These are phyloP conservation scores for Blastocystis sp. DNA, from an alignment of 352 stramenopile genomes.

Conservation along the genomic window DNA sequence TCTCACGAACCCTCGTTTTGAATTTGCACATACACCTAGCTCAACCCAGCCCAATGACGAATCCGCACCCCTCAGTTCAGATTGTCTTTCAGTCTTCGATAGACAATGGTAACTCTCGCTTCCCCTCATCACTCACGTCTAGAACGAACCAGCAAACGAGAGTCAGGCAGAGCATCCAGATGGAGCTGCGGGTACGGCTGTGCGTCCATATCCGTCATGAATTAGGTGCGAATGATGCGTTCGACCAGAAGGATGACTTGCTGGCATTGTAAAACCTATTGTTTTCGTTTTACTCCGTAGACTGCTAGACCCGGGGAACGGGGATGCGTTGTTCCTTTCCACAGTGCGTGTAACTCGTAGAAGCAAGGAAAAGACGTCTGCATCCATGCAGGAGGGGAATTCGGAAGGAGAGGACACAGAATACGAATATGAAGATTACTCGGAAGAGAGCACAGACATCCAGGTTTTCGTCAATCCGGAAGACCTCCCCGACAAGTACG, in stretches of 20 bases:
- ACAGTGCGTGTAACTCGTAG: background rate
- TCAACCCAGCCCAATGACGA: no score
- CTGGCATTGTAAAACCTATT: background rate
- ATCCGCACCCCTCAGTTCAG: no score
- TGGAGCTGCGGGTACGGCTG: no score
- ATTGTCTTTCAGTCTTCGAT: no score
- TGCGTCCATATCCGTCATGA: no score
- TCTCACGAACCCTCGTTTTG: no score
- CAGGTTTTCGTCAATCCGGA: slow-evolving; percentile 41
- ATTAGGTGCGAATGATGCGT: background rate
- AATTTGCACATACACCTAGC: no score
- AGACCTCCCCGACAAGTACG: background rate
- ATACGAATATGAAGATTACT: slow-evolving; percentile 44
- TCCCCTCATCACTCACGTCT: no score
- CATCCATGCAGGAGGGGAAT: background rate
- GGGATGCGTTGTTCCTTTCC: background rate
- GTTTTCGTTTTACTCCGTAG: background rate
- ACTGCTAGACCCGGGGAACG: background rate
- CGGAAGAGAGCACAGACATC: background rate
- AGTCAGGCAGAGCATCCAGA: no score
- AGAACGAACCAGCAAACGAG: no score
- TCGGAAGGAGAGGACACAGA: background rate
- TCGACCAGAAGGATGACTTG: slow-evolving; percentile 8
- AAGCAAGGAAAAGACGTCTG: background rate
- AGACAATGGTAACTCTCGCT: no score